Evolutionary conservation across 208 protist genomes (phyloP).

Genomic region (Leishmania lainsoni): DNA sequence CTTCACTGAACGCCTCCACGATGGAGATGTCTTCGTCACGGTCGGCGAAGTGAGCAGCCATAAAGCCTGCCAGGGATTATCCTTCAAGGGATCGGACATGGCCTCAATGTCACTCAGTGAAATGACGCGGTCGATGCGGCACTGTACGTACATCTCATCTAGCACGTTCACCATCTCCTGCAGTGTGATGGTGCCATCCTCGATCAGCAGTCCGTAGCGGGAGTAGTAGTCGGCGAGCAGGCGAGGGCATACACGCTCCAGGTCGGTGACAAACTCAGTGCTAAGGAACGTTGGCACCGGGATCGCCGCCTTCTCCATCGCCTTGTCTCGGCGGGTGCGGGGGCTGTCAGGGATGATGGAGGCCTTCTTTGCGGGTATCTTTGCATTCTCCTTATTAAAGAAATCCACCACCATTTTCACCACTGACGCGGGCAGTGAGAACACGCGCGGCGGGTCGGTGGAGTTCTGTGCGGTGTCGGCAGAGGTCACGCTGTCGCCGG

Average conservation of each 20-base stretch:
- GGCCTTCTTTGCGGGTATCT: slow-evolving; percentile 63
- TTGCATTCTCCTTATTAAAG: slow-evolving; percentile 60
- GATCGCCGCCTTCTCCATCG: slow-evolving; percentile 63
- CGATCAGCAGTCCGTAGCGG: slow-evolving; percentile 68
- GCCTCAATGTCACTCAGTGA: slow-evolving; percentile 44
- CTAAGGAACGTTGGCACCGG: slow-evolving; percentile 58
- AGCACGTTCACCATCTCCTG: slow-evolving; percentile 88
- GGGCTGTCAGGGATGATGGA: slow-evolving; percentile 54
- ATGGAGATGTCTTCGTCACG: slow-evolving; percentile 30
- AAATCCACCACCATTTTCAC: slow-evolving; percentile 63
- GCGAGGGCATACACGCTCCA: slow-evolving; percentile 58
- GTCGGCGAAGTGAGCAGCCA: slow-evolving; percentile 34
- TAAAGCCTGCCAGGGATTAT: slow-evolving; percentile 26
- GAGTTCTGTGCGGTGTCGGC: slow-evolving; percentile 22
- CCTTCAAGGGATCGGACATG: slow-evolving; percentile 42
- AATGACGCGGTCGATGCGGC: slow-evolving; percentile 51
- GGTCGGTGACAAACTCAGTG: slow-evolving; percentile 53
- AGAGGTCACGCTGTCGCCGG: slow-evolving; percentile 11
- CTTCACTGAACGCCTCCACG: background rate
- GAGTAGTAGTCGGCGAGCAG: slow-evolving; percentile 69
- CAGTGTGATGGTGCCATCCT: slow-evolving; percentile 75
- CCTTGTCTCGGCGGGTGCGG: slow-evolving; percentile 59
- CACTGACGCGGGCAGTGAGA: slow-evolving; percentile 53
- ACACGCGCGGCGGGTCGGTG: slow-evolving; percentile 53
- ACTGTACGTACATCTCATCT: slow-evolving; percentile 78